Evolutionary conservation across 257 asterid species (phyloP), one percentile per base, ranked within the genome.

Genomic region (Nicotiana noctiflora): DNA sequence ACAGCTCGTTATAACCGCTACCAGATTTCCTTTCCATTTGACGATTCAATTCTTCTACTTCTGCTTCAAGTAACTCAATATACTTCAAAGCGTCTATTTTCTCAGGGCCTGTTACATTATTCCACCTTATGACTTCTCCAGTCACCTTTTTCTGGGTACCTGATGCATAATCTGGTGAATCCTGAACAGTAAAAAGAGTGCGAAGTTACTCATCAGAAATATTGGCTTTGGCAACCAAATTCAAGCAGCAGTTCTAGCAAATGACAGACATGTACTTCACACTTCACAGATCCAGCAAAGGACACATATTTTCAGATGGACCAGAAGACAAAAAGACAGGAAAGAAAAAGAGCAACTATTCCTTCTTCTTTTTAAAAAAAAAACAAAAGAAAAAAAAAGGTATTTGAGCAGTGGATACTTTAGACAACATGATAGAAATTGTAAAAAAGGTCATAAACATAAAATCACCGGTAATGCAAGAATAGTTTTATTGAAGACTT

Each of bases 41-140:
- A 77, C 88, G 89, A 86, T 90, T 93, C 76, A 96, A 95, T 88
- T 96, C 99, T 84, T 96, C 99, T 25, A 96, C 93, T 86, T 96
- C 98, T 55, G 97, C 93, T 90, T 96, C 99, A 67, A 96, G 97
- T 56, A 96, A 89, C 87, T 96, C 99, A 1, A 96, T 96, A 90
- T 96, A 96, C 87, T 94, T 96, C 84, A 92, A 93, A 15, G 97
- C 99, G 68, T 96, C 98, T 34, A 96, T 87, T 83, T 89, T 85
- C 83, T 96, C 99, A 64, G 94, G 92, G 65, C 99, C 99, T 27
- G 98, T 89, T 81, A 92, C 80, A 68, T 91, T 91, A 83, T 91
- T 96, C 99, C 99, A 96, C 86, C 97, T 90, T 87, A 96, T 90
- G 63, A 96, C 97, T 86, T 96, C 99, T 80, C 99, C 99, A 15